Evolutionary conservation across 345 rosid genomes (phyloP), one percentile per base, ranked within the genome.

Genomic region (Laguncularia racemosa): DNA sequence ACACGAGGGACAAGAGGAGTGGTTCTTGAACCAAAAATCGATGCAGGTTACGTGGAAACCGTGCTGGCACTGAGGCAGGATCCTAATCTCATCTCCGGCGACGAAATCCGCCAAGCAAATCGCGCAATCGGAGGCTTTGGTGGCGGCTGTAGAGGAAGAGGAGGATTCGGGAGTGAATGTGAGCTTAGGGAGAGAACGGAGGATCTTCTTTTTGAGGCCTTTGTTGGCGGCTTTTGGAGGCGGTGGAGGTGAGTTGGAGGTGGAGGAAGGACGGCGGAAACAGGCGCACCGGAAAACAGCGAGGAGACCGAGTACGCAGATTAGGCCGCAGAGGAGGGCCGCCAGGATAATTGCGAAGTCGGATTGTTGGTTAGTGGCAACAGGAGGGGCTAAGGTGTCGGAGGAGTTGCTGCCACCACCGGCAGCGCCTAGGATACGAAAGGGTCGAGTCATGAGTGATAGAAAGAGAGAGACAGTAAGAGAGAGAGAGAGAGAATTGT

Each of bases 241-340:
- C 9, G 71, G 54, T 13, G 66, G 14, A 43, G 40, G 40, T 0
- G 52, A 50, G 15, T 55, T 18, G 23, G 48, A 33, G 13, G 70
- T 26, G 61, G 70, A 48, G 50, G 73, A 55, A 13, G 58, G 23
- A 23, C 72, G 75, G 61, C 75, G 75, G 55, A 76, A 69, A 66
- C 80, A 76, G 55, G 77, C 74, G 66, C 80, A 76, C 28, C 80
- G 77, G 14, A 71, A 71, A 23, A 76, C 76, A 10, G 80, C 70
- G 17, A 68, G 58, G 53, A 76, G 74, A 47, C 77, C 80, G 20
- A 76, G 69, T 44, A 69, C 66, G 62, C 77, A 76, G 52, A 76
- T 66, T 16, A 76, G 58, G 56, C 74, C 80, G 67, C 80, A 76
- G 61, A 76, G 80, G 20, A 76, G 76, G 45, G 71, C 71, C 9